Evolutionary conservation across 2,329 filamentous ascomycete species (phyloP).

Genomic region (Apiospora hydei): DNA sequence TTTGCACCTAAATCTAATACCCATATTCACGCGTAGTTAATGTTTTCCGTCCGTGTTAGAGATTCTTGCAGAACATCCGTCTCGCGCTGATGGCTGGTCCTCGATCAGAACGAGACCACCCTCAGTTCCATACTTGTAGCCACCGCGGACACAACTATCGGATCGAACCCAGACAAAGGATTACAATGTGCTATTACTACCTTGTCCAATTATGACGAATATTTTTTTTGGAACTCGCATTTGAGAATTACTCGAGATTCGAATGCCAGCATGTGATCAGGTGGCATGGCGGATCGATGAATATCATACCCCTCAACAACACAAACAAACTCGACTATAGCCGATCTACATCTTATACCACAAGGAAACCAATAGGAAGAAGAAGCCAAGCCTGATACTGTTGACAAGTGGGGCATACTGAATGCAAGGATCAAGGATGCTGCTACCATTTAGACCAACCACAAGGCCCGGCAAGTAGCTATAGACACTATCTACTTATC

Average conservation of each 20-base stretch:
- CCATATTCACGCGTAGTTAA: no score
- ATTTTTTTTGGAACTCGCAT: background rate
- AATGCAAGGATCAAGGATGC: constrained; percentile 5
- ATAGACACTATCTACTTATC: background rate
- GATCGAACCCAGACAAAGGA: no score
- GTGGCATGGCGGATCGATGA: background rate
- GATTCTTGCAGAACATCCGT: no score
- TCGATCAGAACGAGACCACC: no score
- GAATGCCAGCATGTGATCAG: background rate
- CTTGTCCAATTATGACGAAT: background rate
- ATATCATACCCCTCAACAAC: background rate
- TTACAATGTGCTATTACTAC: no score
- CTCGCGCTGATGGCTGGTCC: no score
- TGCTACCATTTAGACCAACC: background rate
- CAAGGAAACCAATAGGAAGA: background rate
- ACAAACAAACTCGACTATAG: background rate
- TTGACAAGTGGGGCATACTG: background rate
- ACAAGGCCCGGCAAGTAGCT: background rate
- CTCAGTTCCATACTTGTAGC: no score
- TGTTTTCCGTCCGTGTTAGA: no score
- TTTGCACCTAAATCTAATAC: no score
- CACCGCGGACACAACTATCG: background rate
- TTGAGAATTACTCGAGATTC: background rate
- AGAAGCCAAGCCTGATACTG: constrained; percentile 1
- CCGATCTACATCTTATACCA: background rate